Conservation (phyloP, 2,329 filamentous ascomycete species). For the Byssoonygena ceratinophila region DNA sequence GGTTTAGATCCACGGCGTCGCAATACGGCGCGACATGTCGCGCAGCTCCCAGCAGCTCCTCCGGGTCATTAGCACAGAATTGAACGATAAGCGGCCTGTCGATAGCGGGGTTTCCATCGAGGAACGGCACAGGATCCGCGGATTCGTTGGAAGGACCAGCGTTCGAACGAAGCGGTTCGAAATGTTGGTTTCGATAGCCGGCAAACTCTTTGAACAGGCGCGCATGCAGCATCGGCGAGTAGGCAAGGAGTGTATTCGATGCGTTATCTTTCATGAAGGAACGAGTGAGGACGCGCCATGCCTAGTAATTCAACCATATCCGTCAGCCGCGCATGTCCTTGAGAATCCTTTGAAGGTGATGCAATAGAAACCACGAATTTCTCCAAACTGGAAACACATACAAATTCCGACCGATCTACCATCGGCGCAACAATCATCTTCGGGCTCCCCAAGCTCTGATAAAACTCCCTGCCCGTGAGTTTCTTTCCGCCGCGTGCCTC, state of each 20-base stretch:
- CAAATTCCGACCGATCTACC: slow-evolving; percentile 98
- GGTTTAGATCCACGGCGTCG: slow-evolving; percentile 88
- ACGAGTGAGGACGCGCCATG: slow-evolving; percentile 91
- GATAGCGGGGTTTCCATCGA: slow-evolving; percentile 75
- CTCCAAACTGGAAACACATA: no score
- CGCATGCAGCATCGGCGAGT: slow-evolving; percentile 94
- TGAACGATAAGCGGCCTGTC: slow-evolving; percentile 92
- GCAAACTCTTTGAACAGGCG: slow-evolving; percentile 69
- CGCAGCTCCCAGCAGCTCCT: slow-evolving; percentile 52
- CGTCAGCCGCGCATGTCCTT: neutral
- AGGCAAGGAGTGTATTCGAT: slow-evolving; percentile 62
- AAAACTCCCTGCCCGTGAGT: slow-evolving; percentile 77
- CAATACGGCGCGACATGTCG: slow-evolving; percentile 71
- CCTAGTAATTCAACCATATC: slow-evolving; percentile 43
- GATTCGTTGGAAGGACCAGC: slow-evolving; percentile 12
- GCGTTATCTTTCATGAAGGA: slow-evolving; percentile 68
- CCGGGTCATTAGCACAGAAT: slow-evolving; percentile 58
- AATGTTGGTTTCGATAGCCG: slow-evolving; percentile 68
- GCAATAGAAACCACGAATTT: no score
- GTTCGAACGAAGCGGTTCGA: slow-evolving; percentile 52
- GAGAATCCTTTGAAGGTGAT: no score
- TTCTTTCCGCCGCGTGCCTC: slow-evolving; percentile 39
- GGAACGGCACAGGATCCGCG: slow-evolving; percentile 37
- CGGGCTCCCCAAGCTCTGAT: slow-evolving; percentile 85
- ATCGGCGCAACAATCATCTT: slow-evolving; percentile 89